A percentile compares a stretch with the other conserved stretches of the same genome.
Conservation (phyloP, 2,329 filamentous ascomycete genomes). For the Capronia americana region DNA sequence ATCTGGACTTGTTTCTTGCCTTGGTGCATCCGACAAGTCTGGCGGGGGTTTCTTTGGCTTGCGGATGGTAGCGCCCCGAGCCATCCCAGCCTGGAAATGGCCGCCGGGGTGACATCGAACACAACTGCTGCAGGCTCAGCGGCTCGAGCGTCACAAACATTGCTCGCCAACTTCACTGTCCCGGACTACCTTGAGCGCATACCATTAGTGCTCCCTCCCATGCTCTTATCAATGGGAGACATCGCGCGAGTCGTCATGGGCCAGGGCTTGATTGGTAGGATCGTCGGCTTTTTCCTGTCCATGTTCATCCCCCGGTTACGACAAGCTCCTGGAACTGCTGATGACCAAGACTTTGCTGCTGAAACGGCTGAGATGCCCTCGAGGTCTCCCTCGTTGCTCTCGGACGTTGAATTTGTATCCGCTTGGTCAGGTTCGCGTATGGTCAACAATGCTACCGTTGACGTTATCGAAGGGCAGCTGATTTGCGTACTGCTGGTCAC, state of each 20-base stretch:
- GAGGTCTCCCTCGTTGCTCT: conserved; percentile 60
- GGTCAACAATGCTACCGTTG: conserved; percentile 79
- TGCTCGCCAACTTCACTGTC: conserved; percentile 16
- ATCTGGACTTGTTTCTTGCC: conserved; percentile 92
- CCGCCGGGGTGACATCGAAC: conserved; percentile 19
- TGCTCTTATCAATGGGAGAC: conserved; percentile 31
- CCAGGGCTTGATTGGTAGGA: conserved; percentile 29
- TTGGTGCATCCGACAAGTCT: conserved; percentile 87
- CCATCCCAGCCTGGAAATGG: conserved; percentile 17
- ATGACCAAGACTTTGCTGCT: conserved; percentile 27
- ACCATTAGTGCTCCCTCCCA: conserved; percentile 29
- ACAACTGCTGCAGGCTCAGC: conserved; percentile 10
- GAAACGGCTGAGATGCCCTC: conserved; percentile 5
- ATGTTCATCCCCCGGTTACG: conserved; percentile 20
- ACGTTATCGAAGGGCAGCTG: conserved; percentile 87
- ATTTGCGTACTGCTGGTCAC: conserved; percentile 92
- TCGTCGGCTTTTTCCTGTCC: conserved; percentile 28
- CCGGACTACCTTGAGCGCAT: conserved; percentile 28
- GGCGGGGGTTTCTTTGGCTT: conserved; percentile 94
- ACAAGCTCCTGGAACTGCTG: neutral
- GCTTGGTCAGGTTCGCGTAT: conserved; percentile 69
- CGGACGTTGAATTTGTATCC: conserved; percentile 63
- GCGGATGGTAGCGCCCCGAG: conserved; percentile 74
- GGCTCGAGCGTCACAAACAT: neutral
- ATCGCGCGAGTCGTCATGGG: conserved; percentile 27